Evolutionary conservation across 495 filamentous ascomycete species (phyloP).

Genomic region (Poronia punctata): DNA sequence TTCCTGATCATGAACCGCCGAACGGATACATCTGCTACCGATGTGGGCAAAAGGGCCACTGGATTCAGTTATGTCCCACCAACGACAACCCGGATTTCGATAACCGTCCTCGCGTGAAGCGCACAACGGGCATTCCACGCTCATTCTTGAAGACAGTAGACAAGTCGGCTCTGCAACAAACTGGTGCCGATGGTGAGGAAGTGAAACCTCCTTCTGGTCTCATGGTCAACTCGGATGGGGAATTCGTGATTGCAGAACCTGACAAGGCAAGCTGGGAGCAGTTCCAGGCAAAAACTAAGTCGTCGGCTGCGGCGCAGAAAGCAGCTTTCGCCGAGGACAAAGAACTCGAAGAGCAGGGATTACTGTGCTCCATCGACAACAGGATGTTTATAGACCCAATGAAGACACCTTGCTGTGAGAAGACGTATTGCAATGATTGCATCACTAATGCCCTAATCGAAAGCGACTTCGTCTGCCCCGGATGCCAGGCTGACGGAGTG

Average conservation of each 20-base stretch:
- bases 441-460: slow-evolving; percentile 96
- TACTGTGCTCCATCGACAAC: slow-evolving; percentile 93
- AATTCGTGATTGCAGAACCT: slow-evolving; percentile 90
- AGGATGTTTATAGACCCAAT: slow-evolving; percentile 94
- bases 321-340: slow-evolving; percentile 61
- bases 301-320: slow-evolving; percentile 70
- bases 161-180: slow-evolving; percentile 67
- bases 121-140: slow-evolving; percentile 90
- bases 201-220: slow-evolving; percentile 72
- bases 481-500: slow-evolving; percentile 81
- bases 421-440: slow-evolving; percentile 98
- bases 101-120: slow-evolving; percentile 80
- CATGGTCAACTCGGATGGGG: slow-evolving; percentile 95
- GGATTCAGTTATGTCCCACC: slow-evolving; percentile 95
- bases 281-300: slow-evolving; percentile 88
- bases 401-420: slow-evolving; percentile 95
- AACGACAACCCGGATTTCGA: slow-evolving; percentile 96
- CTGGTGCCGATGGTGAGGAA: slow-evolving; percentile 66
- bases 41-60: slow-evolving; percentile 97
- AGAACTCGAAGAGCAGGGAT: slow-evolving; percentile 73
- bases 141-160: slow-evolving; percentile 91
- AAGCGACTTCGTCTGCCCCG: slow-evolving; percentile 92
- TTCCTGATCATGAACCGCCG: slow-evolving; percentile 85
- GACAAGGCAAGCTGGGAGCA: slow-evolving; percentile 94
- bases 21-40: slow-evolving; percentile 94